Evolutionary conservation across 2,329 filamentous ascomycete species (phyloP).

Genomic region (Gaeumannomyces sp.): DNA sequence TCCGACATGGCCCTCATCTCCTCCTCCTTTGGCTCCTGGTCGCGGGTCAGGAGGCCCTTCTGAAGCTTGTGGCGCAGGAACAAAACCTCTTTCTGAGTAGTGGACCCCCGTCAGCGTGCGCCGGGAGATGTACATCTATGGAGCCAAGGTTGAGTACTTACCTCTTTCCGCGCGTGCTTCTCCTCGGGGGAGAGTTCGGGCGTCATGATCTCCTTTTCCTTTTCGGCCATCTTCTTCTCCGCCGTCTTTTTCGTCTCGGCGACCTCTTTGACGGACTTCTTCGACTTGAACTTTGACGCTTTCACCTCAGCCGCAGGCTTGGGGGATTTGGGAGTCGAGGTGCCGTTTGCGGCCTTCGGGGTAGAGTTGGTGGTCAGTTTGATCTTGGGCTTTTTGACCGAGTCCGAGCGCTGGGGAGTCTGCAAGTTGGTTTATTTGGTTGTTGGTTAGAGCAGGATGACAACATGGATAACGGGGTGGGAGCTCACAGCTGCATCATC

Average conservation of each 20-base stretch:
- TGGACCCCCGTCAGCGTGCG: not conserved
- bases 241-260: conserved; percentile 36
- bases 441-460: conserved; percentile 11
- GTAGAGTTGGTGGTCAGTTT: conserved; percentile 59
- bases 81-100: conserved; percentile 64
- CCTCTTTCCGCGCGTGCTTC: conserved; percentile 53
- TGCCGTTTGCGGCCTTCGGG: conserved; percentile 63
- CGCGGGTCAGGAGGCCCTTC: conserved; percentile 82
- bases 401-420: conserved; percentile 54
- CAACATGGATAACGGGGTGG: no score
- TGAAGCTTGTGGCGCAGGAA: conserved; percentile 93
- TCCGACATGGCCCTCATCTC: conserved; percentile 76
- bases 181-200: conserved; percentile 53
- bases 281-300: conserved; percentile 33
- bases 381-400: conserved; percentile 63
- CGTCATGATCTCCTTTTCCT: conserved; percentile 36
- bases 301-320: conserved; percentile 47
- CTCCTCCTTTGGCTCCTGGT: conserved; percentile 77
- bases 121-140: not conserved
- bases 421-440: conserved; percentile 21
- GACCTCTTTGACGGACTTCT: conserved; percentile 54
- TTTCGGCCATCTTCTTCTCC: conserved; percentile 49
- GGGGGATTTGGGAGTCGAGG: conserved; percentile 45
- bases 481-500: conserved; percentile 62
- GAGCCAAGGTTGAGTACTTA: conserved; percentile 25